Evolutionary conservation across 495 filamentous ascomycete species (phyloP).

Genomic region (Aeminium ludgeri): DNA sequence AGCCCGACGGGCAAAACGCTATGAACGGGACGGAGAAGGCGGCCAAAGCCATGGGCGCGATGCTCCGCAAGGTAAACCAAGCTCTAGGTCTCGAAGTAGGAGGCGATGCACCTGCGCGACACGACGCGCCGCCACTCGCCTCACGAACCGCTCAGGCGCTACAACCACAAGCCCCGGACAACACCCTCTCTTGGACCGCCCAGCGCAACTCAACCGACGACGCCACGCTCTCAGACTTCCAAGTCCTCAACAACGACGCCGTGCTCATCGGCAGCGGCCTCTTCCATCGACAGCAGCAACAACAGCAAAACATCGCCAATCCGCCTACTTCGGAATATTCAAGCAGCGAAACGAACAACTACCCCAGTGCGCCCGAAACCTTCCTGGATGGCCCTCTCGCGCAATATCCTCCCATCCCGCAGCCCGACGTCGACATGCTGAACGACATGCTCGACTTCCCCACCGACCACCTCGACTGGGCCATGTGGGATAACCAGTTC

Average conservation of each 20-base stretch:
- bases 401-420: background rate
- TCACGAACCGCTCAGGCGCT: background rate
- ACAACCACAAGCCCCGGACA: background rate
- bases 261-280: background rate
- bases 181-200: background rate
- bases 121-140: background rate
- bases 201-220: background rate
- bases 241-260: background rate
- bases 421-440: slow-evolving; percentile 9
- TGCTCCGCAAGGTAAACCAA: slow-evolving; percentile 8
- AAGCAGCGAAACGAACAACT: background rate
- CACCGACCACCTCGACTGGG: slow-evolving; percentile 11
- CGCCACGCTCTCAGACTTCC: background rate
- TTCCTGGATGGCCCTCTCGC: background rate
- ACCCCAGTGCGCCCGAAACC: background rate
- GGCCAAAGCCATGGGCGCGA: slow-evolving; percentile 11
- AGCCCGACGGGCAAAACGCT: slow-evolving; percentile 2
- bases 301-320: background rate
- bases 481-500: slow-evolving; percentile 14
- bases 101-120: background rate
- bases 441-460: slow-evolving; percentile 12
- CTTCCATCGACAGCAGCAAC: no score
- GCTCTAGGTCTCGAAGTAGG: no score
- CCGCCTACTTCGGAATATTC: background rate
- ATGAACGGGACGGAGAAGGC: slow-evolving; percentile 16